A percentile compares a stretch with the other conserved stretches of the same genome.
These are phyloP conservation scores for Ceratocystis harringtonii DNA, from an alignment of 2,329 filamentous ascomycete genomes.

Conservation along the genomic window DNA sequence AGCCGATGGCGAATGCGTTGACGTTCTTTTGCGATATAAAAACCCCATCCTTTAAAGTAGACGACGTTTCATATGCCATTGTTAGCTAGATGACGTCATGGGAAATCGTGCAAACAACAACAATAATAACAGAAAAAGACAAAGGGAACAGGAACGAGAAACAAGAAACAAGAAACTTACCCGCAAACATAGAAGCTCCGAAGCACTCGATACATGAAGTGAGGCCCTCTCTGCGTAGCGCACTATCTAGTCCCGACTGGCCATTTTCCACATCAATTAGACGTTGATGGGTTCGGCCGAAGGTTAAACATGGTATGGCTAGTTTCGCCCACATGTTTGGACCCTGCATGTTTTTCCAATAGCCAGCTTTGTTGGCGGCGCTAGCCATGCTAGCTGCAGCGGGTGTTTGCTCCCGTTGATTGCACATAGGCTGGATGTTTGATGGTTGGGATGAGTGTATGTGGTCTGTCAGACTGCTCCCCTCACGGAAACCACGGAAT, in stretches of 20 bases:
- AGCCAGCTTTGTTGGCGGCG: background rate
- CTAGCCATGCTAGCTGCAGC: background rate
- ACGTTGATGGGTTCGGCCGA: conserved; percentile 14
- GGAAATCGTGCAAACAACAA: background rate
- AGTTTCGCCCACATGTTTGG: conserved; percentile 13
- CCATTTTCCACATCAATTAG: conserved; percentile 15
- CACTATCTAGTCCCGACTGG: conserved; percentile 12
- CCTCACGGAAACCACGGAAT: background rate
- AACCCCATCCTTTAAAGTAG: conserved; percentile 15
- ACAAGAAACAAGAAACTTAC: background rate
- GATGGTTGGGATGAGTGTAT: background rate
- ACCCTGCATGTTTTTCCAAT: conserved; percentile 12
- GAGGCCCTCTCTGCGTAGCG: conserved; percentile 12
- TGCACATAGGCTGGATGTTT: background rate
- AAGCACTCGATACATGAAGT: conserved; percentile 13
- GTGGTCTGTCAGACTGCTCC: background rate
- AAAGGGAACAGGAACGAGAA: background rate
- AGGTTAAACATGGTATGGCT: conserved; percentile 14
- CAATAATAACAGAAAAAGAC: background rate
- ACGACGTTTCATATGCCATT: conserved; percentile 15
- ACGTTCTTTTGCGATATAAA: conserved; percentile 15
- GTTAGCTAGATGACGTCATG: conserved; percentile 15
- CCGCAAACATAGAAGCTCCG: conserved; percentile 9
- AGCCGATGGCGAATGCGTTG: conserved; percentile 14
- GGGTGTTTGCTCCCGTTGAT: background rate